These are phyloP conservation scores for Blakeslea trispora DNA, from an alignment of 371 early-diverging fungal genomes.

Conservation along the genomic window DNA sequence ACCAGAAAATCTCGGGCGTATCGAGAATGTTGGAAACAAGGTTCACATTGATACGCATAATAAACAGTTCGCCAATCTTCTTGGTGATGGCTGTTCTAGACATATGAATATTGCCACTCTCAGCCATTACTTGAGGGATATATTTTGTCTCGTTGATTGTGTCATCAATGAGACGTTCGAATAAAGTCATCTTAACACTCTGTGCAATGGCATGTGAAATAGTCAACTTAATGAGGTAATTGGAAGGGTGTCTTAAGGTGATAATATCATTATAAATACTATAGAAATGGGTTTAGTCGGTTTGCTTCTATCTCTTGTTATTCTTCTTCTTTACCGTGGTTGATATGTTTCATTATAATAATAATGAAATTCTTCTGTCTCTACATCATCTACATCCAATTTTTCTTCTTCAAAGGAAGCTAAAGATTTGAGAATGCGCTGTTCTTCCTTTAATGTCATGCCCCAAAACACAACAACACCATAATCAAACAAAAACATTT, in stretches of 20 bases:
- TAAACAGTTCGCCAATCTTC: conserved; percentile 75
- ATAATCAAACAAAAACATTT: conserved; percentile 89
- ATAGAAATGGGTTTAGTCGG: not conserved
- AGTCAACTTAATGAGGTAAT: conserved; percentile 65
- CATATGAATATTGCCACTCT: conserved; percentile 80
- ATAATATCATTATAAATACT: conserved; percentile 63
- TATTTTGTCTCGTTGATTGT: conserved; percentile 85
- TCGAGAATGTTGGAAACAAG: conserved; percentile 83
- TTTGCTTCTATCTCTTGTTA: not conserved
- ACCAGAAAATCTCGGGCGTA: conserved; percentile 89
- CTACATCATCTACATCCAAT: conserved; percentile 73
- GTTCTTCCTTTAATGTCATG: conserved; percentile 84
- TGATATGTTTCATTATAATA: conserved; percentile 77
- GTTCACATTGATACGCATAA: conserved; percentile 88
- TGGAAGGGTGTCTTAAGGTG: conserved; percentile 54
- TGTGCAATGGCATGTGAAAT: conserved; percentile 88
- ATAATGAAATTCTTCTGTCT: conserved; percentile 91
- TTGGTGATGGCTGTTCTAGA: conserved; percentile 67
- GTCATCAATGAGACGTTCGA: conserved; percentile 79
- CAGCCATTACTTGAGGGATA: conserved; percentile 82
- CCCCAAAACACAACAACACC: conserved; percentile 97
- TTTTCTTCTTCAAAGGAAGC: conserved; percentile 71
- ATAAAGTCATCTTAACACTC: conserved; percentile 84
- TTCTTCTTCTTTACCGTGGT: conserved; percentile 53
- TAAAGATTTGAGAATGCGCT: conserved; percentile 68